Evolutionary conservation across 768 basidiomycete genomes (phyloP), one percentile per base, ranked within the genome.

Genomic region (Lactifluus hygrophoroides): DNA sequence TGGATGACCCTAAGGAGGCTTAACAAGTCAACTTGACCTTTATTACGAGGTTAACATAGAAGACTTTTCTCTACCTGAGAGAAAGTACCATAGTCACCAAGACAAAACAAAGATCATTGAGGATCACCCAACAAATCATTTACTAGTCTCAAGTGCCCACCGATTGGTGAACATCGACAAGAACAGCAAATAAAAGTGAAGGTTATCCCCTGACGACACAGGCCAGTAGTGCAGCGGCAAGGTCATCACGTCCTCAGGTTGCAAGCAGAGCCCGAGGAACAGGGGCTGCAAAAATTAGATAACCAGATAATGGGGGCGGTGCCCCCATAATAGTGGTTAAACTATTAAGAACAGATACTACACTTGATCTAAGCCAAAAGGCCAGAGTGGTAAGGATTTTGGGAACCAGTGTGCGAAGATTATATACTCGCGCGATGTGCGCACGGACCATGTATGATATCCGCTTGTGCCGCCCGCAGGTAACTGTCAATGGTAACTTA

Each of bases 291-390:
- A 69, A 69, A 69, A 69, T 69, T 57, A 65, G 67, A 69, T 69
- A 69, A 69, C 67, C 68, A 69, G 66, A n/a, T 34, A 68, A 69
- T 68, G 67, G 55, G 58, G 66, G 68, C 68, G 63, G 68, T 69
- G 67, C 68, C 67, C 60, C 60, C 67, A 69, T 69, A 69, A 69
- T 69, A 69, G 68, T 69, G 68, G 68, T 84, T 82, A 82, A 82
- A 82, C 81, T 82, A 82, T 83, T 83, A 86, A 89, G 86, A 88
- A 89, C 88, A 90, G 87, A 89, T 90, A 90, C 88, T 89, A 90
- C 88, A 90, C 88, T 89, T 89, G 87, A 89, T 90, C 88, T 88
- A 89, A 90, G 88, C 88, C 87, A 89, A 88, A 86, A 88, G 86
- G 85, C 86, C 86, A 87, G 86, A 88, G 86, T 87, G 86, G 85